A percentile compares a stretch with the other conserved stretches of the same genome.
These are phyloP conservation scores for Calocera cornea DNA, from an alignment of 768 basidiomycete species.

Conservation along the genomic window DNA sequence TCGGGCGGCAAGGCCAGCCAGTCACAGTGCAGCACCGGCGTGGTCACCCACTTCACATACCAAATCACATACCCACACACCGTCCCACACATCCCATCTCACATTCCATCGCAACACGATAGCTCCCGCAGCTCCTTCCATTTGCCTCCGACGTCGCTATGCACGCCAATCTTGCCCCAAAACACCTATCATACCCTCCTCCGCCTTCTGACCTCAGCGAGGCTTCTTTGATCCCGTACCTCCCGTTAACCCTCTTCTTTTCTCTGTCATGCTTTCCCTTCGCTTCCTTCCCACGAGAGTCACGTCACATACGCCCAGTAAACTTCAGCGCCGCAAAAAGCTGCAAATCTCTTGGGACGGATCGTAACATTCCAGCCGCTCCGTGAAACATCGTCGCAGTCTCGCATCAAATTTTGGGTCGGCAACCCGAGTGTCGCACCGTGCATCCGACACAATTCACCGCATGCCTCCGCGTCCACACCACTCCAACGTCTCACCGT, in stretches of 20 bases:
- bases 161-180: background rate
- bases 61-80: no score
- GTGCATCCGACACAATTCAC: background rate
- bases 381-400: background rate
- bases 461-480: background rate
- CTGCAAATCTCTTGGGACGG: background rate
- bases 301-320: background rate
- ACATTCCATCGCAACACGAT: constrained; percentile 2
- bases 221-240: background rate
- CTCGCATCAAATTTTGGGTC: background rate
- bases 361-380: background rate
- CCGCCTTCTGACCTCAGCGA: background rate
- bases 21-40: no score
- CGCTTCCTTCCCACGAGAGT: background rate
- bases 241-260: background rate
- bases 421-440: background rate
- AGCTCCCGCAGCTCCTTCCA: background rate
- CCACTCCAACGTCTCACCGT: background rate
- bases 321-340: background rate
- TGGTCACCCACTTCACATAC: no score
- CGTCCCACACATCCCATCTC: background rate
- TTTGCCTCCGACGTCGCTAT: background rate
- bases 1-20: background rate
- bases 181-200: no score
- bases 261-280: background rate